Conservation (phyloP, 495 filamentous ascomycete species). For the Aspergillus indologenus region DNA sequence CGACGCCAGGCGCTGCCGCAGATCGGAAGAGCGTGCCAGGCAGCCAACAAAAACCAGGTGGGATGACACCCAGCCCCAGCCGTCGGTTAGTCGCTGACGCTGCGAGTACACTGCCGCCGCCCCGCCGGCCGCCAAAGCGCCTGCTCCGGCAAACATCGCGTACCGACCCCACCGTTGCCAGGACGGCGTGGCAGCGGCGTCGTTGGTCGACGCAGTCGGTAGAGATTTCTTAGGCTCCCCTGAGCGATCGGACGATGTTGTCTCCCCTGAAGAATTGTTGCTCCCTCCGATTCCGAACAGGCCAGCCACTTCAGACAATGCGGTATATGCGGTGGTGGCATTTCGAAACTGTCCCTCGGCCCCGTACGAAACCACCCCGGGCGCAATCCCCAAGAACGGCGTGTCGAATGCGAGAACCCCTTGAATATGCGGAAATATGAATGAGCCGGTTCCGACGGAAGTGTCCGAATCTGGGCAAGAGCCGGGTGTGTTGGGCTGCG, state of each 20-base stretch:
- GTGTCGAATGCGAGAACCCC: conserved; percentile 94
- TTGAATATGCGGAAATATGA: conserved; percentile 69
- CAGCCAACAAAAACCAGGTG: conserved; percentile 97
- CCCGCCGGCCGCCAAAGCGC: conserved; percentile 79
- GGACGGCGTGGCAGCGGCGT: conserved; percentile 54
- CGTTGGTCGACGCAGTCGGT: conserved; percentile 31
- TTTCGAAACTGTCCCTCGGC: conserved; percentile 82
- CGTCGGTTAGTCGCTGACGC: conserved; percentile 68
- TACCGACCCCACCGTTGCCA: conserved; percentile 78
- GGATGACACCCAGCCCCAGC: conserved; percentile 76
- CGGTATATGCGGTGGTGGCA: conserved; percentile 64
- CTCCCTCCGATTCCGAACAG: conserved; percentile 56
- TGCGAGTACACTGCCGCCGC: conserved; percentile 85
- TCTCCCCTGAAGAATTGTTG: conserved; percentile 20
- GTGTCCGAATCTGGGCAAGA: conserved; percentile 16
- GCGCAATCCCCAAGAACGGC: conserved; percentile 85
- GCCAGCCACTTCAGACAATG: conserved; percentile 61
- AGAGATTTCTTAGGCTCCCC: conserved; percentile 20
- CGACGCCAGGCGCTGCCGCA: conserved; percentile 59
- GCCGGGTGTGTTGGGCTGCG: conserved; percentile 14
- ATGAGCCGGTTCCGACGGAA: conserved; percentile 32
- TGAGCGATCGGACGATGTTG: conserved; percentile 13
- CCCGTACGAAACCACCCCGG: conserved; percentile 82
- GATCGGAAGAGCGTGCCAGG: conserved; percentile 71
- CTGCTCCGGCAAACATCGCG: conserved; percentile 78